Base-by-base conservation (phyloP, 2,329 filamentous ascomycete species). In the Bipolaris victoriae region DNA sequence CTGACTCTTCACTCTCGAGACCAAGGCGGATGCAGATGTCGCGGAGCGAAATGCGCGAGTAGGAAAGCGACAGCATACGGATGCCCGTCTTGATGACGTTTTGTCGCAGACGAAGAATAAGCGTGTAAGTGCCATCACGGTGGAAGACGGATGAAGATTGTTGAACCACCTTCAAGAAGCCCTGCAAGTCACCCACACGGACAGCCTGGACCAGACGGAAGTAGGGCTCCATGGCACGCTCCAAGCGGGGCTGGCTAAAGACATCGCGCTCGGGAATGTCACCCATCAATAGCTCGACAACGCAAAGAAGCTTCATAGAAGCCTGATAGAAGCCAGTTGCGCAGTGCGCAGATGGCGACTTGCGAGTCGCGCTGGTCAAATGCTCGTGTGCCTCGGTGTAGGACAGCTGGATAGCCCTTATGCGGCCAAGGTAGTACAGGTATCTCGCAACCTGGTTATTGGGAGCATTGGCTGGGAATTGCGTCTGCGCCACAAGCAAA, bases 21-120 rank as follows among this genome's bases (percentile, higher is more conserved):
- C 96, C 92, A 49, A 99, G 84, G 46, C 95, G 91, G 57, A 98
- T 92, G 81, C 95, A 99, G 67, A 99, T 99, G 75, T 99, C 95
- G 57, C 95, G 90, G 54, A 99, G 85, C 1, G 94, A 97, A 72
- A 99, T 99, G 62, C 94, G 91, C 58, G 94, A 97, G 82, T 99
- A 99, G 18, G 93, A 97, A 63, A 99, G 83, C 39, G 94, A 98
- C 87, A 99, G 96, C 92, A 98, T 97, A 68, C 95, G 92, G 63
- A 99, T 97, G 65, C 95, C 95, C 3, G 95, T 99, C 84, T 97
- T 97, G 86, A 99, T 98, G 73, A 99, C 95, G 75, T 99, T 99
- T 79, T 99, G 95, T 68, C 95, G 89, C 61, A 99, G 84, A 62
- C 95, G 93, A 62, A 98, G 85, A 69, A 98, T 96, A 56, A 99